These are phyloP conservation scores for Phytophthora quininea DNA, from an alignment of 352 stramenopile genomes.

Conservation along the genomic window DNA sequence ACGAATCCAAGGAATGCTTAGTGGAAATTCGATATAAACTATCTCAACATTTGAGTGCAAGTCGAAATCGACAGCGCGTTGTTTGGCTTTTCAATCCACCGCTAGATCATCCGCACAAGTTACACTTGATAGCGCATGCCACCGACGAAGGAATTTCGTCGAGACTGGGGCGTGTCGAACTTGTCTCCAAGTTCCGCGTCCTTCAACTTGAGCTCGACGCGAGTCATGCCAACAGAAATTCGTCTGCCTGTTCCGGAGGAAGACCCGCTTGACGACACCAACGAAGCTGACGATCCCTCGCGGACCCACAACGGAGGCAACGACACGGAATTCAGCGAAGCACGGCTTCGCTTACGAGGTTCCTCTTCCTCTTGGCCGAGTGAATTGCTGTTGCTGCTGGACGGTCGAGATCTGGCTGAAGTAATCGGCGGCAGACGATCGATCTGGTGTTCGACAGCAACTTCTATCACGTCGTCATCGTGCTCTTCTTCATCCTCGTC, in stretches of 20 bases:
- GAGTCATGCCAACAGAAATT: constrained; percentile 40
- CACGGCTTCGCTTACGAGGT: neutral
- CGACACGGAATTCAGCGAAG: constrained; percentile 21
- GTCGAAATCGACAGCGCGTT: too few relatives aligned
- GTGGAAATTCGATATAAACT: too few relatives aligned
- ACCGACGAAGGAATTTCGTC: neutral
- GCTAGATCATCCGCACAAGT: too few relatives aligned
- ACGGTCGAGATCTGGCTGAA: constrained; percentile 5
- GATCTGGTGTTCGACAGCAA: neutral
- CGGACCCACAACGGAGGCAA: constrained; percentile 26
- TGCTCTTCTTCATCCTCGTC: constrained; percentile 11
- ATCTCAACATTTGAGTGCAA: too few relatives aligned
- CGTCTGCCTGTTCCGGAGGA: constrained; percentile 20
- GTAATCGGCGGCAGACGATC: constrained; percentile 25
- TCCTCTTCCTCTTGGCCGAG: neutral
- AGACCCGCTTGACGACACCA: constrained; percentile 15
- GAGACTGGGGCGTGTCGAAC: neutral
- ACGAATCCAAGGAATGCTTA: too few relatives aligned
- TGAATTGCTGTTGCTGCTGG: constrained; percentile 19
- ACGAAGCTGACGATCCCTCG: constrained; percentile 23
- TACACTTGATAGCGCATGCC: neutral
- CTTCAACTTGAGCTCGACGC: constrained; percentile 65
- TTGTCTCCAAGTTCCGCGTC: constrained; percentile 26
- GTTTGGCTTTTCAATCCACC: neutral
- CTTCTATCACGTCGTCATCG: neutral